Conservation (phyloP, 1,284 basidiomycete genomes). For the Fistulina hepatica region DNA sequence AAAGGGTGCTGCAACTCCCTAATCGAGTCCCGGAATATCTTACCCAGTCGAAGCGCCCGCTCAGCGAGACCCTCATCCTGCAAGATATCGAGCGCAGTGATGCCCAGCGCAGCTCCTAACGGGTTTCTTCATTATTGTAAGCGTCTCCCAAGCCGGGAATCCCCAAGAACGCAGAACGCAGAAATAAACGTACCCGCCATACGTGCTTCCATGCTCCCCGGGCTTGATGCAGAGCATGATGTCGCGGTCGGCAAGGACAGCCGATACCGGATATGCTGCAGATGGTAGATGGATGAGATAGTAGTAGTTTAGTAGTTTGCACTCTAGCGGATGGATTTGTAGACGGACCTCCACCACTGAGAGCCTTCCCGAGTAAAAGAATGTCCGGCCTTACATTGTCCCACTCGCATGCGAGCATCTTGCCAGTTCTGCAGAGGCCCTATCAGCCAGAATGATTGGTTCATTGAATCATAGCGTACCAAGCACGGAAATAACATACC, state of each 20-base stretch:
- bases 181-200: conserved; percentile 61
- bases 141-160: no score
- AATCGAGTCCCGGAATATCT: conserved; percentile 68
- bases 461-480: conserved; percentile 1
- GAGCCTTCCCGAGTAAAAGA: conserved; percentile 89
- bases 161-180: conserved; percentile 2
- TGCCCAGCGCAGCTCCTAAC: conserved; percentile 88
- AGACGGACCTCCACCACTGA: conserved; percentile 79
- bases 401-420: conserved; percentile 84
- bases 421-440: conserved; percentile 78
- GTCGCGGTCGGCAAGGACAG: conserved; percentile 81
- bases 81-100: conserved; percentile 83
- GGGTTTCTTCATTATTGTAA: conserved; percentile 58
- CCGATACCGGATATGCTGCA: conserved; percentile 90
- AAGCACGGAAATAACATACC: conserved; percentile 26
- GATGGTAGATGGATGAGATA: conserved; percentile 5
- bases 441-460: conserved; percentile 20
- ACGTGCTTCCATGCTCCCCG: conserved; percentile 98
- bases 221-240: conserved; percentile 93
- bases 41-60: conserved; percentile 71
- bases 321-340: no score
- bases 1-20: conserved; percentile 58
- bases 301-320: conserved; percentile 12
- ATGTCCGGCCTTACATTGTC: conserved; percentile 88
- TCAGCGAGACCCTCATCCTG: conserved; percentile 77